A percentile compares a stretch with the other conserved stretches of the same genome.
Conservation (phyloP, 768 basidiomycete species). For the Strobilomyces dryophilus region DNA sequence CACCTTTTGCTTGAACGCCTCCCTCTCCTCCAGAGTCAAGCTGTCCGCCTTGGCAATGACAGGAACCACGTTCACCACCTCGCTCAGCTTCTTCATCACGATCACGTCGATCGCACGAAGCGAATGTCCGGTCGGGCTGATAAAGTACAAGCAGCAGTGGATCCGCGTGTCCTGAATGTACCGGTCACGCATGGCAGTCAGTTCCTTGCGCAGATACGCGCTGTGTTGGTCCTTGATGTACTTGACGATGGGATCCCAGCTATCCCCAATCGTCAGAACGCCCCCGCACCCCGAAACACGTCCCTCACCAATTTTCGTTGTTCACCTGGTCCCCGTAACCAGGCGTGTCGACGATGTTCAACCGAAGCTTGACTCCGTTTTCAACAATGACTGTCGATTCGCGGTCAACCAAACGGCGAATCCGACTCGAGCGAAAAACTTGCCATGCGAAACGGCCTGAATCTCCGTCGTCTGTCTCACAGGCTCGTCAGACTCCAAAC, state of each 20-base stretch:
- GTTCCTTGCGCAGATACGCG: slow-evolving; percentile 96
- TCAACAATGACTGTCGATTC: slow-evolving; percentile 77
- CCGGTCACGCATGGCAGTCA: slow-evolving; percentile 97
- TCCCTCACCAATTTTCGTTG: slow-evolving; percentile 91
- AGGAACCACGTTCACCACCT: slow-evolving; percentile 99
- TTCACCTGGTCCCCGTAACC: slow-evolving; percentile 98
- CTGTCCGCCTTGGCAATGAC: slow-evolving; percentile 97
- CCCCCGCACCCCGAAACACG: not conserved
- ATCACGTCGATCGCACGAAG: slow-evolving; percentile 96
- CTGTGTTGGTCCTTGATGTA: slow-evolving; percentile 99
- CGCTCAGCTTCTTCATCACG: slow-evolving; percentile 98
- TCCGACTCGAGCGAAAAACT: slow-evolving; percentile 22
- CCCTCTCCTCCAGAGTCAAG: slow-evolving; percentile 89
- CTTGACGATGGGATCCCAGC: slow-evolving; percentile 99
- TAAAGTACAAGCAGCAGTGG: slow-evolving; percentile 97
- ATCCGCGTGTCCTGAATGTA: slow-evolving; percentile 98
- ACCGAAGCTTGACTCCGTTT: slow-evolving; percentile 88
- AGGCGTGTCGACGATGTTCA: slow-evolving; percentile 99
- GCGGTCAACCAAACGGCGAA: slow-evolving; percentile 9
- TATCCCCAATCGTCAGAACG: slow-evolving; percentile 27
- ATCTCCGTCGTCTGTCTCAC: slow-evolving; percentile 97
- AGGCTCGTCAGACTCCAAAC: slow-evolving; percentile 80
- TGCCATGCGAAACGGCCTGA: slow-evolving; percentile 90
- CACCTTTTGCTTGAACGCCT: slow-evolving; percentile 89
- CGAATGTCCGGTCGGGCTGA: slow-evolving; percentile 97